phyloP scores from a whole-genome alignment of 2,329 filamentous ascomycete species.

The Trichothecium sympodiale region DNA sequence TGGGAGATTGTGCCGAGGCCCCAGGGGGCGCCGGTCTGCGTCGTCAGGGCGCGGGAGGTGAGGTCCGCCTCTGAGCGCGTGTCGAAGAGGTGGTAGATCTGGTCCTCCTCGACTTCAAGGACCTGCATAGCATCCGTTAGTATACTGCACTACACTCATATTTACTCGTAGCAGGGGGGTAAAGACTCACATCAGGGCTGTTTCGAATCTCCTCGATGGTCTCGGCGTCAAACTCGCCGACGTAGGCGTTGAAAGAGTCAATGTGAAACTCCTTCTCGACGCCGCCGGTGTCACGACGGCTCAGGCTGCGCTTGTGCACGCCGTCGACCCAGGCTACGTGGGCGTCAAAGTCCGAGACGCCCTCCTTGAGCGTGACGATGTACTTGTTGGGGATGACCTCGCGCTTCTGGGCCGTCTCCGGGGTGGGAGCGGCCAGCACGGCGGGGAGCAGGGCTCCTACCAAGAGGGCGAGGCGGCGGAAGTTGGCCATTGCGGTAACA shows the following conservation, averaged over 20 bases:
- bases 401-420: slow-evolving; percentile 1
- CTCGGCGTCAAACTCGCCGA: slow-evolving; percentile 28
- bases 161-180: background rate
- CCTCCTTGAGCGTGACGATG: slow-evolving; percentile 50
- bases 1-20: slow-evolving; percentile 29
- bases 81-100: slow-evolving; percentile 6
- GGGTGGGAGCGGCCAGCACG: slow-evolving; percentile 16
- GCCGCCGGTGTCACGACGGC: slow-evolving; percentile 29
- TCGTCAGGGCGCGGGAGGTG: slow-evolving; percentile 12
- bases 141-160: too few species aligned
- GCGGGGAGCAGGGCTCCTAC: slow-evolving; percentile 21
- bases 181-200: slow-evolving; percentile 26
- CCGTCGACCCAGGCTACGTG: slow-evolving; percentile 39
- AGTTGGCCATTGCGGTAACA: slow-evolving; percentile 17
- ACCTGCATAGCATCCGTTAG: slow-evolving; percentile 14
- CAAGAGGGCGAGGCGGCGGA: slow-evolving; percentile 18
- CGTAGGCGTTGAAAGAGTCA: slow-evolving; percentile 27
- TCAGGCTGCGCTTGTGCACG: slow-evolving; percentile 42
- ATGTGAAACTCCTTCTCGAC: slow-evolving; percentile 17
- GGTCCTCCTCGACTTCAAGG: slow-evolving; percentile 17
- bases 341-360: slow-evolving; percentile 27
- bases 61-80: background rate
- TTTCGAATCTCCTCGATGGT: slow-evolving; percentile 29
- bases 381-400: slow-evolving; percentile 22
- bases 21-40: slow-evolving; percentile 19